Base-by-base conservation (phyloP, 2,329 filamentous ascomycete genomes). In the Teratosphaeria destructans region DNA sequence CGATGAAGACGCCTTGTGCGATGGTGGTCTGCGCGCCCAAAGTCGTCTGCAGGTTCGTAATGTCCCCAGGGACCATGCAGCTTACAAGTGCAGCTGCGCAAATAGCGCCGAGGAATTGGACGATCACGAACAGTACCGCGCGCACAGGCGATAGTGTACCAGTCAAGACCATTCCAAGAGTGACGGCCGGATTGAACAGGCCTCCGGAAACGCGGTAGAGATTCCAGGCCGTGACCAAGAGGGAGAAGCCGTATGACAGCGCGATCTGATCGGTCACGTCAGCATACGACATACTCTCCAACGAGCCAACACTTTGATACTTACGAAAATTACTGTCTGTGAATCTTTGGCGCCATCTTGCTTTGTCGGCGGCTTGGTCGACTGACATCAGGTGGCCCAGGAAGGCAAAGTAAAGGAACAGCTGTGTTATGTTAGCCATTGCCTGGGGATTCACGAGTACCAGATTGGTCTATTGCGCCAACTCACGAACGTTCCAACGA, bases 331-430 rank as follows among this genome's bases (percentile, higher is more conserved):
- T 39, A 71, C 63, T 0, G 67, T 70, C 37, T 66, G 57, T 10
- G 64, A 60, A 43, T 62, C 64, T 32, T 62, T 62, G 19, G 54
- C 58, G 12, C 62, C 62, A n/a, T 63, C n/a, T n/a, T 7, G 59
- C 65, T 14, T 54, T 57, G 0, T 63, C 59, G 3, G 52, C 52
- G 4, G 66, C 60, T 49, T 65, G 65, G 0, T 63, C 56, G 12
- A 66, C 63, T 3, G 69, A 57, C 60, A 70, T 67, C 8, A 60
- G 56, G 27, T 68, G 67, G 26, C 68, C 63, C 1, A 67, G 60
- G 58, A 71, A 70, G 23, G 68, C 71, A 39, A 71, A 65, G 62
- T 67, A 71, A 34, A 73, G 66, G 62, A 71, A 72, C 60, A 70
- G 16, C 43, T 49, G 43, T 49, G n/a, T 49, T 5, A 5, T 23